Percentiles rank a stretch among this genome's conserved stretches.
Conservation (phyloP, 2,329 filamentous ascomycete species). For the Sporothrix sp. region DNA sequence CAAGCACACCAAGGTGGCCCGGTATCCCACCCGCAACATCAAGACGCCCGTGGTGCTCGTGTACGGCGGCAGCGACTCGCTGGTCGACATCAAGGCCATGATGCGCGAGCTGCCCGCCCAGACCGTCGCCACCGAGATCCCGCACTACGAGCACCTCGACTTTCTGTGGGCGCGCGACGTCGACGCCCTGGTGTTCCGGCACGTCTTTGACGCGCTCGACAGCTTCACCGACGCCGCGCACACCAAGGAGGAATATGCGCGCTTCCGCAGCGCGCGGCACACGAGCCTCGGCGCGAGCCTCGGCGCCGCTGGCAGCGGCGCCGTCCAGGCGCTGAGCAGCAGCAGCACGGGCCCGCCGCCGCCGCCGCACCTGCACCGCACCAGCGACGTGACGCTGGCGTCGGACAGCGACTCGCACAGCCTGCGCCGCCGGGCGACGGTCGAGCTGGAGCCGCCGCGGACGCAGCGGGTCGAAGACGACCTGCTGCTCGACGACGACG, state of each 20-base stretch:
- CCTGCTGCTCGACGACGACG: conserved; percentile 6
- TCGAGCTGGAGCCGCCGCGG: not conserved
- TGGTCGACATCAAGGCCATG: conserved; percentile 93
- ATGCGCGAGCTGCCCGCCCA: conserved; percentile 74
- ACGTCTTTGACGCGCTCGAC: conserved; percentile 82
- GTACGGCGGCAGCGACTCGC: conserved; percentile 85
- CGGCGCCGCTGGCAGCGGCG: too few relatives aligned
- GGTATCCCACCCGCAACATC: conserved; percentile 94
- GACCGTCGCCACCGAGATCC: conserved; percentile 77
- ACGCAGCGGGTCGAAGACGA: conserved; percentile 4
- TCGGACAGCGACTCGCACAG: not conserved
- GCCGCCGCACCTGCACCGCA: not conserved
- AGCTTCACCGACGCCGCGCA: conserved; percentile 53
- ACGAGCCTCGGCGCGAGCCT: conserved; percentile 38
- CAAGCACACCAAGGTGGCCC: conserved; percentile 92
- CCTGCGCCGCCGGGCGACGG: too few relatives aligned
- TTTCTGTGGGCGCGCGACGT: conserved; percentile 91
- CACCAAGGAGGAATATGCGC: conserved; percentile 50
- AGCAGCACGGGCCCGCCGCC: too few relatives aligned
- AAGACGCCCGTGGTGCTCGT: conserved; percentile 88
- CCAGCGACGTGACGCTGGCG: not conserved
- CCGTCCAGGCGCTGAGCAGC: too few relatives aligned
- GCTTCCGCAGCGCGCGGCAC: conserved; percentile 43
- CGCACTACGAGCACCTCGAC: conserved; percentile 93
- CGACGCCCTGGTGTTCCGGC: conserved; percentile 72